Conservation (phyloP, 1,139 yeast genomes). For the Geotrichum citri-aurantii region DNA sequence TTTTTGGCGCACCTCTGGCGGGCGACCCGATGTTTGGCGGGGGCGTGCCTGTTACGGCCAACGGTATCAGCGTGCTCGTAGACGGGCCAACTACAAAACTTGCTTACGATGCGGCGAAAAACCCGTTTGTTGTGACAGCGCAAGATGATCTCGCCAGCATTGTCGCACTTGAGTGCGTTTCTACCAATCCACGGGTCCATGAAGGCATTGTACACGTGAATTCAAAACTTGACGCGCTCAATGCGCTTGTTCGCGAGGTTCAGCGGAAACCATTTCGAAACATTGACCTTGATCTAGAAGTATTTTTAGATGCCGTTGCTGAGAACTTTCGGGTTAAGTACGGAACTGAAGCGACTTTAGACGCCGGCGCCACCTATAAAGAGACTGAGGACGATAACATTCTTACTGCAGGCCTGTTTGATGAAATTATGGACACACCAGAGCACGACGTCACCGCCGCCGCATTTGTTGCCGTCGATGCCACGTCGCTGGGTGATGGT, state of each 20-base stretch:
- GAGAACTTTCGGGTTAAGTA: slow-evolving; percentile 29
- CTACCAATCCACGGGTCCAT: slow-evolving; percentile 77
- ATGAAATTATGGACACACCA: neutral
- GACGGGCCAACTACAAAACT: slow-evolving; percentile 35
- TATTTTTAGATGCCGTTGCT: slow-evolving; percentile 45
- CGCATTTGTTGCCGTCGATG: slow-evolving; percentile 41
- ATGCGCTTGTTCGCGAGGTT: slow-evolving; percentile 50
- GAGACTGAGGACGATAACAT: slow-evolving; percentile 7
- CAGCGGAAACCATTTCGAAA: slow-evolving; percentile 48
- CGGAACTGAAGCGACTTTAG: neutral
- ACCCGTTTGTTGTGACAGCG: slow-evolving; percentile 42
- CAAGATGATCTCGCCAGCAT: slow-evolving; percentile 53
- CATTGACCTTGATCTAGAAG: slow-evolving; percentile 42
- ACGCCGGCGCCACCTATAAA: neutral
- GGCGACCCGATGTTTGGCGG: neutral
- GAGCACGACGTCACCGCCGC: slow-evolving; percentile 38
- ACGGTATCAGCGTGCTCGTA: slow-evolving; percentile 6
- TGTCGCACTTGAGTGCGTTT: slow-evolving; percentile 84
- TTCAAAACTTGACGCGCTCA: slow-evolving; percentile 54
- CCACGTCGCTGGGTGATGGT: slow-evolving; percentile 39
- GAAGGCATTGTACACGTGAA: slow-evolving; percentile 90
- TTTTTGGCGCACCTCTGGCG: neutral
- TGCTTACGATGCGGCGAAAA: slow-evolving; percentile 54
- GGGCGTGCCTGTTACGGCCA: neutral
- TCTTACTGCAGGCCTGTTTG: slow-evolving; percentile 9